Evolutionary conservation across 257 asterid genomes (phyloP), one percentile per base, ranked within the genome.

Genomic region (Lavandula angustifolia): DNA sequence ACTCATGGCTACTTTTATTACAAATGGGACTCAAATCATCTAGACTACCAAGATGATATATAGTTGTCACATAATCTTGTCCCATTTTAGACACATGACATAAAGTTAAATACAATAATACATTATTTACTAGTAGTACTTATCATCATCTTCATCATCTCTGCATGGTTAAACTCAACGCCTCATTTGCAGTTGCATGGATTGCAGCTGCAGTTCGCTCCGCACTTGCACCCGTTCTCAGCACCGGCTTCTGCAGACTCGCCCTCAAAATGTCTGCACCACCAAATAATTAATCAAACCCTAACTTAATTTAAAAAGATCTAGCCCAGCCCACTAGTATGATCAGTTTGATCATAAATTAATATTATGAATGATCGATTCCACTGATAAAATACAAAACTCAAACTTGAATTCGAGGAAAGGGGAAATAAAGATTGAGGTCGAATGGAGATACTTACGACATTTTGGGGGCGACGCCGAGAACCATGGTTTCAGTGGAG

Each of bases 171-270:
- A 31, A 41, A 8, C 9, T 41, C 14, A 9, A n/a, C 64, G 1
- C 5, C 49, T 89, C 95, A 87, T 31, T 85, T 85, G 84, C 96
- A 87, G 35, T 6, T 87, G 94, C 96, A 89, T 14, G 96, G 94
- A 54, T 83, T 14, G 82, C 96, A 89, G 68, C 79, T 81, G 95
- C 96, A 89, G 91, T 83, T 72, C 3, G 58, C 35, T 27, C 91
- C 95, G 42, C 96, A 89, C 87, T 87, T 83, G 95, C 96, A 89
- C n/a, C 94, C 95, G 52, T 82, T 80, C 70, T 86, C 92, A 4
- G 79, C 77, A 17, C 63, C 94, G 8, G 62, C 22, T 59, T 74
- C 78, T 7, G 60, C 75, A 22, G 75, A 54, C 54, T 56, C 76
- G 54, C 79, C 85, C 9, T 76, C 89, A 4, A 62, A 73, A 38